Conservation (phyloP, 768 basidiomycete species). For the Mycena epipterygia region DNA sequence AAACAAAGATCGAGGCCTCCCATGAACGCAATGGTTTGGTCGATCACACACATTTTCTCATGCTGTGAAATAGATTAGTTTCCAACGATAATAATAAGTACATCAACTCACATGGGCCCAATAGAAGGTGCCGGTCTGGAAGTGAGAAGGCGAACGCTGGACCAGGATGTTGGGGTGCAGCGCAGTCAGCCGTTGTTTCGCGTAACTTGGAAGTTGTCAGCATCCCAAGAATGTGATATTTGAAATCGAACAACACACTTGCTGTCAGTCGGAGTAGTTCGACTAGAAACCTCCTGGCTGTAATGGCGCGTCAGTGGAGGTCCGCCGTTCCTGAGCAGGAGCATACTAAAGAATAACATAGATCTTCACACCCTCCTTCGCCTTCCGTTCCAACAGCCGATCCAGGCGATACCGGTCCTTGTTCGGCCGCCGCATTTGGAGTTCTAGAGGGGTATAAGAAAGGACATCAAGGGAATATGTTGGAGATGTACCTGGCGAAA, state of each 20-base stretch:
- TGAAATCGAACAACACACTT: conserved; percentile 63
- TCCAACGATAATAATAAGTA: background rate
- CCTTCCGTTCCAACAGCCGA: conserved; percentile 87
- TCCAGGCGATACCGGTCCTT: conserved; percentile 92
- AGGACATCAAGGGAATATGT: background rate
- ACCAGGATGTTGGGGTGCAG: conserved; percentile 96
- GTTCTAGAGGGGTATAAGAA: conserved; percentile 60
- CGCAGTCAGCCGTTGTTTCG: conserved; percentile 83
- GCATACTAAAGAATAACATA: conserved; percentile 94
- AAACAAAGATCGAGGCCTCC: conserved; percentile 97
- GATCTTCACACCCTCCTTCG: conserved; percentile 95
- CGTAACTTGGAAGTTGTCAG: conserved; percentile 65
- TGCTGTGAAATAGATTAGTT: conserved; percentile 65
- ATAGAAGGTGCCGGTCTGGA: conserved; percentile 97
- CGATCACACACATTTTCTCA: conserved; percentile 98
- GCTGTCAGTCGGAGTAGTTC: conserved; percentile 96
- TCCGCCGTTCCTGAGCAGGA: background rate
- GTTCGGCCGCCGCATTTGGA: conserved; percentile 87
- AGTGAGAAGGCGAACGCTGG: conserved; percentile 97
- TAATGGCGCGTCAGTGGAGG: background rate
- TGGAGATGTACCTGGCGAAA: conserved; percentile 77
- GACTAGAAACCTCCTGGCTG: conserved; percentile 95
- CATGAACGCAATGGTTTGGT: conserved; percentile 98
- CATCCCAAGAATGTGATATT: background rate
- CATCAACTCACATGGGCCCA: conserved; percentile 91